Conservation (phyloP, 371 early-diverging fungal species). For the Amoeboradix gromovi region DNA sequence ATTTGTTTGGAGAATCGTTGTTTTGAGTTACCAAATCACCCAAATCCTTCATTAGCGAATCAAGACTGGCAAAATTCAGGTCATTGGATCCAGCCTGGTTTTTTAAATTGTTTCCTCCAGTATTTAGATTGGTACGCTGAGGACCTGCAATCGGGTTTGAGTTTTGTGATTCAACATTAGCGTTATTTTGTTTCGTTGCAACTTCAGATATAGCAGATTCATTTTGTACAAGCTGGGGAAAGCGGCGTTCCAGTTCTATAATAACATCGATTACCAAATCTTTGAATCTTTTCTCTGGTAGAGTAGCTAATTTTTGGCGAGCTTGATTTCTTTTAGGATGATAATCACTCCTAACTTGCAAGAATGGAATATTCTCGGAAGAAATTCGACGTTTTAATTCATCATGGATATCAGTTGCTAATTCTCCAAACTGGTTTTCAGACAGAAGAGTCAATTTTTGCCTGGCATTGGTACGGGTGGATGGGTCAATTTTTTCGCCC, state of each 20-base stretch:
- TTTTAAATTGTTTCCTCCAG: neutral
- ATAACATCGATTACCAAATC: slow-evolving; percentile 19
- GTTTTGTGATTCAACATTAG: neutral
- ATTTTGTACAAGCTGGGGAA: slow-evolving; percentile 13
- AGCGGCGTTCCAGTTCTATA: slow-evolving; percentile 42
- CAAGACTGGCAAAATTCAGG: slow-evolving; percentile 26
- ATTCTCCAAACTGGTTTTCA: slow-evolving; percentile 58
- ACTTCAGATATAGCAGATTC: neutral
- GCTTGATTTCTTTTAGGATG: slow-evolving; percentile 89
- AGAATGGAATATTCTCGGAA: slow-evolving; percentile 38
- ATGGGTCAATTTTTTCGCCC: neutral
- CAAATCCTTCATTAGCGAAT: slow-evolving; percentile 52
- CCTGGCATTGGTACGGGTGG: slow-evolving; percentile 17
- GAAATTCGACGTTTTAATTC: slow-evolving; percentile 39
- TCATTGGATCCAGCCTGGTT: neutral
- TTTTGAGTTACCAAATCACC: slow-evolving; percentile 20
- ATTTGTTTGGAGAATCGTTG: neutral
- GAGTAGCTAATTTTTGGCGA: slow-evolving; percentile 71
- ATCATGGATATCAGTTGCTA: slow-evolving; percentile 81
- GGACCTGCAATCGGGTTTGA: neutral
- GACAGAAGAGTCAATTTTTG: slow-evolving; percentile 54
- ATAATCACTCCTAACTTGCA: slow-evolving; percentile 46
- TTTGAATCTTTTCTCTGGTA: slow-evolving; percentile 44
- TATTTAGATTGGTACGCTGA: too few species aligned
- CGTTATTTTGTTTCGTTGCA: neutral